Percentiles rank a stretch among this genome's conserved stretches.
Conservation (phyloP, 305 asterid species). For the Fraxinus sp. region DNA sequence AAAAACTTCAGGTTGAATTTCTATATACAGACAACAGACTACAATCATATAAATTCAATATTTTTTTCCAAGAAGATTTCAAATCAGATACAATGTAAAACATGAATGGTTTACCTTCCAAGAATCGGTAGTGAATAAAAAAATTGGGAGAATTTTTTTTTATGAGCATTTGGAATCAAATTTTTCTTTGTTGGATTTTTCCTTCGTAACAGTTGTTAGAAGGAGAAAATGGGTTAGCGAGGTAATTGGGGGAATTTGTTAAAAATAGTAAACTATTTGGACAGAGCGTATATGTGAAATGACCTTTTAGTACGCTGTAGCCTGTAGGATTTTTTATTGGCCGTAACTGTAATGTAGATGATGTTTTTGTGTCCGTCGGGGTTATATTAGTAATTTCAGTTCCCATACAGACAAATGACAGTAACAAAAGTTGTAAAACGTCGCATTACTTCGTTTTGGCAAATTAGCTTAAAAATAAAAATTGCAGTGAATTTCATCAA, state of each 20-base stretch:
- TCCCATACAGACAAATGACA: background rate
- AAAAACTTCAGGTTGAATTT: background rate
- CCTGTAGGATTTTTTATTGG: background rate
- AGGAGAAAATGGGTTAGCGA: background rate
- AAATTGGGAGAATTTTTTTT: background rate
- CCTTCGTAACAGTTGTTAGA: constrained; percentile 2
- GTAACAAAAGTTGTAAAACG: background rate
- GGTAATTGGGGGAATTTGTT: background rate
- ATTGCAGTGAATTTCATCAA: background rate
- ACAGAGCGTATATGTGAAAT: background rate
- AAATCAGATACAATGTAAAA: background rate
- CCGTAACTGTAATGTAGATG: background rate
- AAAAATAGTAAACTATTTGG: background rate
- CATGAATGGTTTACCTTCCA: background rate
- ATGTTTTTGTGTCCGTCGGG: background rate
- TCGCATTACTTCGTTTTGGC: background rate
- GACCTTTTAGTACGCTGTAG: background rate
- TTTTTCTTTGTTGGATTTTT: background rate
- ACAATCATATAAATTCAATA: background rate
- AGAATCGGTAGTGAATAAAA: background rate
- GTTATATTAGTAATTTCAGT: background rate
- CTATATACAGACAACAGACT: background rate
- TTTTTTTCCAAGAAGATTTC: background rate
- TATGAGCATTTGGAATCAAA: constrained; percentile 15
- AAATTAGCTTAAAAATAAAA: too few species aligned